These are phyloP conservation scores for Pseudonitzschia pungens DNA, from an alignment of 108 stramenopile genomes.

Conservation along the genomic window DNA sequence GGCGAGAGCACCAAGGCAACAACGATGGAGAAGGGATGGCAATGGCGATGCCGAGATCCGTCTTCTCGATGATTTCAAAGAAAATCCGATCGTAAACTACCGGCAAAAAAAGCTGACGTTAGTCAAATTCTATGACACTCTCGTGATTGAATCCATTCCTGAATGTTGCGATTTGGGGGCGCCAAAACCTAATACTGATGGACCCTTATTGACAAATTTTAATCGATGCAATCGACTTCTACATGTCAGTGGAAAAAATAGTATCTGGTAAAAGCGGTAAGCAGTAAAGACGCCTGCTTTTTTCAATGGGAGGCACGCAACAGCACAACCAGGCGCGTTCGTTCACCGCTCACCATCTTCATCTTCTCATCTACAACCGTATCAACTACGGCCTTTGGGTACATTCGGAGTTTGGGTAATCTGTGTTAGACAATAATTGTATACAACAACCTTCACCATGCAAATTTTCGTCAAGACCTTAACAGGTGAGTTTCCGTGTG, in stretches of 20 bases:
- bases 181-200: too few relatives aligned
- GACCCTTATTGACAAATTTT: neutral
- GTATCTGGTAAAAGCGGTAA: constrained; percentile 1
- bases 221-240: neutral
- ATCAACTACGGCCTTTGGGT: neutral
- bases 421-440: neutral
- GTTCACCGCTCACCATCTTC: neutral
- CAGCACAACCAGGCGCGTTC: neutral
- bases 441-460: constrained; percentile 29
- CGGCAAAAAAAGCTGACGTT: neutral
- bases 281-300: neutral
- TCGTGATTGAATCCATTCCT: too few relatives aligned
- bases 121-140: neutral
- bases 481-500: constrained; percentile 72
- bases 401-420: constrained; percentile 9
- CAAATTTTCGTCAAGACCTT: constrained; percentile 95
- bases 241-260: neutral
- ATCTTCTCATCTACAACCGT: constrained; percentile 1
- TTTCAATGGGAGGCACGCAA: neutral
- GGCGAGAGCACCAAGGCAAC: too few relatives aligned
- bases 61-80: neutral
- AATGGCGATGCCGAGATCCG: neutral
- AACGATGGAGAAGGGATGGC: neutral
- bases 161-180: too few relatives aligned
- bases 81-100: neutral